phyloP scores from a whole-genome alignment of 306 rosid species.

The Begonia fuchsioides region DNA sequence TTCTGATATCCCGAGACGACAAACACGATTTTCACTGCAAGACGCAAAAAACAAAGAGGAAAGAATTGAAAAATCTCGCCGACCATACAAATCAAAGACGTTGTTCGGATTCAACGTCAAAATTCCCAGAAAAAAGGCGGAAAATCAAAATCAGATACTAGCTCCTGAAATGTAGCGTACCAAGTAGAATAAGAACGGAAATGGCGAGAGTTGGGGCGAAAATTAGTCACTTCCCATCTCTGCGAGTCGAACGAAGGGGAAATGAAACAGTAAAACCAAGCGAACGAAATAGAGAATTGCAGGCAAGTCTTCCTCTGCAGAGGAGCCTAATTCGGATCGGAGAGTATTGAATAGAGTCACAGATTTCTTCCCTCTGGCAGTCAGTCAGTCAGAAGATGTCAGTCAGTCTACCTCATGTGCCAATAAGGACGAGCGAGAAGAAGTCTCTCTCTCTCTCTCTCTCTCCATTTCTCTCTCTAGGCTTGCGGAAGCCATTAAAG shows the following conservation, averaged over 20 bases:
- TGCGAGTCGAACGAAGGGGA: neutral
- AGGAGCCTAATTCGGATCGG: neutral
- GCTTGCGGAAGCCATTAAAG: no score
- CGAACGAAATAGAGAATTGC: neutral
- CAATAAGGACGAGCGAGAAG: no score
- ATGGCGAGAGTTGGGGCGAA: neutral
- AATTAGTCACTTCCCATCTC: neutral
- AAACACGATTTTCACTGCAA: neutral
- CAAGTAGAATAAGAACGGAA: neutral
- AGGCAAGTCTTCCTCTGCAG: neutral
- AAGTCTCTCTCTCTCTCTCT: no score
- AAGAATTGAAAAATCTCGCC: neutral
- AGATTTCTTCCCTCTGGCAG: neutral
- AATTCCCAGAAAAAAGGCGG: neutral
- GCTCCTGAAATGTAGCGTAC: neutral
- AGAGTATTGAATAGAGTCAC: neutral
- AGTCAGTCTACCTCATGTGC: no score
- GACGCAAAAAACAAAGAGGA: neutral
- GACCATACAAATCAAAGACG: neutral
- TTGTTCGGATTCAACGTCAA: neutral
- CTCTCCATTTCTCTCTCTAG: no score
- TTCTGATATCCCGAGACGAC: slow-evolving; percentile 9
- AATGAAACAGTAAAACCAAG: neutral
- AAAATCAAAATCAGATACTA: neutral
- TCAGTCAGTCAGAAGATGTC: neutral